phyloP scores from a whole-genome alignment of 2,329 filamentous ascomycete species.

The Immersiporthe knoxdaviesiana region DNA sequence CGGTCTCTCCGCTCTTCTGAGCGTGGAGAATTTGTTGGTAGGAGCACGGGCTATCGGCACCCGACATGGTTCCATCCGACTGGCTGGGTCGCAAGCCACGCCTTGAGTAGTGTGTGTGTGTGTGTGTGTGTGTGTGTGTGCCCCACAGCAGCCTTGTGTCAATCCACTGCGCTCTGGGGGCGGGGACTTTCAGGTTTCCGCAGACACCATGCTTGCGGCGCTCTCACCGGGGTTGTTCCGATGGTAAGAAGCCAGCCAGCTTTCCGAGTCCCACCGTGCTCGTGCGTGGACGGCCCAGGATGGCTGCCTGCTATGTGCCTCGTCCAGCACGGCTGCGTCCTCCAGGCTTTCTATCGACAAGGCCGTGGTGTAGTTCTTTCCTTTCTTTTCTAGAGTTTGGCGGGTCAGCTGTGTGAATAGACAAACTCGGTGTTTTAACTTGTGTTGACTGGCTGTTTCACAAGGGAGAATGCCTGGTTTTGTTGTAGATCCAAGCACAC shows the following conservation, averaged over 20 bases:
- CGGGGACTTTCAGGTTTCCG: background rate
- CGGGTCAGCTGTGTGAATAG: background rate
- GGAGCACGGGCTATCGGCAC: background rate
- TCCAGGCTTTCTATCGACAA: background rate
- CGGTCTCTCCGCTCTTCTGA: background rate
- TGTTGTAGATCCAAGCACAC: background rate
- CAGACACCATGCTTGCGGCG: background rate
- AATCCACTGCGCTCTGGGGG: background rate
- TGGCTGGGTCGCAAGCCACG: conserved; percentile 4
- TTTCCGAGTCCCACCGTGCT: background rate
- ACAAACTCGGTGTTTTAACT: background rate
- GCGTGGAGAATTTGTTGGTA: background rate
- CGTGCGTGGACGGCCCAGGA: background rate
- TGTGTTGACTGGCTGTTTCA: background rate
- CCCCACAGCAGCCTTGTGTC: conserved; percentile 9
- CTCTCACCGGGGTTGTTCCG: background rate
- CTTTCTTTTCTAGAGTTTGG: no score
- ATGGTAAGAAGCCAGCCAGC: background rate
- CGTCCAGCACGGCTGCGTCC: background rate
- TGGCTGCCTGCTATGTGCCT: background rate
- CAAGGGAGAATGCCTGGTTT: background rate
- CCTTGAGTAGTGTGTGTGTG: background rate
- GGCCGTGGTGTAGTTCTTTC: background rate
- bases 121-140: background rate
- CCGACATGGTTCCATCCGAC: conserved; percentile 2